Conservation (phyloP, 23 red algal genomes). For the Gracilaria domingensis region DNA sequence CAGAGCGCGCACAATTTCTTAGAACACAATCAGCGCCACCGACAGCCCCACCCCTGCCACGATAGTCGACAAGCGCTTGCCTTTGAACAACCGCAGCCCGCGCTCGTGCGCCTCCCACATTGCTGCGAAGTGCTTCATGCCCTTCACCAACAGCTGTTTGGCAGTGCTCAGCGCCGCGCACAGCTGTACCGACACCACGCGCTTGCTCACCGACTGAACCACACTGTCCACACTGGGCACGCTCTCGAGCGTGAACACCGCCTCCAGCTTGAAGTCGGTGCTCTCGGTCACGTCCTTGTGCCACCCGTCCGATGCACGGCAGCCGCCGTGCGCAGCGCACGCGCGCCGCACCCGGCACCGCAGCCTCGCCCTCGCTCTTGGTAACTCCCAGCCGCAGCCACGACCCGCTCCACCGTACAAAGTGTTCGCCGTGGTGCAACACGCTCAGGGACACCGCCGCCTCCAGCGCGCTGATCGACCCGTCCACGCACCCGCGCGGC, state of each 20-base stretch:
- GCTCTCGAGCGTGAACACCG: conserved; percentile 29
- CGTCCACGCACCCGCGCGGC: no score
- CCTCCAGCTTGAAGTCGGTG: conserved; percentile 41
- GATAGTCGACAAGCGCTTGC: conserved; percentile 46
- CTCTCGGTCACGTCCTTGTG: no score
- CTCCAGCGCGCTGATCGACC: conserved; percentile 42
- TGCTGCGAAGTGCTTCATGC: conserved; percentile 44
- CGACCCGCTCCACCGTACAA: conserved; percentile 52
- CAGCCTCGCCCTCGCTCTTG: conserved; percentile 1
- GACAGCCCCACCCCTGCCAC: no score
- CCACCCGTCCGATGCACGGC: no score
- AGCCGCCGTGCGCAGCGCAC: neutral
- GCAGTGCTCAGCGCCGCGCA: conserved; percentile 6
- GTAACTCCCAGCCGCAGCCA: neutral
- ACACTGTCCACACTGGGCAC: neutral
- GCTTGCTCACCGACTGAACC: conserved; percentile 11
- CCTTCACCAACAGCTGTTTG: conserved; percentile 35
- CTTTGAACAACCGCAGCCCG: conserved; percentile 48
- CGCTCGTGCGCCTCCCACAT: conserved; percentile 51
- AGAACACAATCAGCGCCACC: no score
- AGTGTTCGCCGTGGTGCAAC: conserved; percentile 38
- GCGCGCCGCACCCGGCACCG: conserved; percentile 14
- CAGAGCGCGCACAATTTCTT: no score
- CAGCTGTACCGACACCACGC: conserved; percentile 30
- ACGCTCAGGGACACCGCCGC: conserved; percentile 50